phyloP scores from a whole-genome alignment of 345 rosid genomes.

The Eucalyptus curtisii region DNA sequence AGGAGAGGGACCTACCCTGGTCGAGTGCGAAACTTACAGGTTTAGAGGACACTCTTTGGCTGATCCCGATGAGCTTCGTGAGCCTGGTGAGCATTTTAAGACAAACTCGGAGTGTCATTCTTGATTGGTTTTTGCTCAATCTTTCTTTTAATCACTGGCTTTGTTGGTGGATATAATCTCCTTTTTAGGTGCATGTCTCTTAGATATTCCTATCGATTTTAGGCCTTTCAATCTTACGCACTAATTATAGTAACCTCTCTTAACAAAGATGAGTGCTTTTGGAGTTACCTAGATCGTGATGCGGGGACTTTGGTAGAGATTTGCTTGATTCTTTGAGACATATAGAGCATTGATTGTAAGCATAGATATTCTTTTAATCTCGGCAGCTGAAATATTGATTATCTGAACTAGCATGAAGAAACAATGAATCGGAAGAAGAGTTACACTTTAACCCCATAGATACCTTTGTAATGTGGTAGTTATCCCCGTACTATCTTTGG shows the following conservation, averaged over 20 bases:
- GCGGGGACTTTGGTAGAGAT: neutral
- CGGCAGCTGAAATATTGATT: neutral
- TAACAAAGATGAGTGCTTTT: neutral
- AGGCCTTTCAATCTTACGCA: neutral
- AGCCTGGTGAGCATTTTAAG: conserved; percentile 26
- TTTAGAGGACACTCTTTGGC: conserved; percentile 64
- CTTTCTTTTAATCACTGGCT: neutral
- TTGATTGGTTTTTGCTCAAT: neutral
- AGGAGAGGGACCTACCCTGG: conserved; percentile 59
- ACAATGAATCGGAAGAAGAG: neutral
- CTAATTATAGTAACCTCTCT: neutral
- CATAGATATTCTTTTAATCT: neutral
- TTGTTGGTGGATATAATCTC: neutral
- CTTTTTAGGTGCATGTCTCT: neutral
- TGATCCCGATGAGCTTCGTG: conserved; percentile 65
- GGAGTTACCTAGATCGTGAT: neutral
- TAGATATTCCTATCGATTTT: neutral
- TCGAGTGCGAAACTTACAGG: conserved; percentile 55
- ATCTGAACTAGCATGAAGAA: neutral
- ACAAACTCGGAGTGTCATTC: neutral
- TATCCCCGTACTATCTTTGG: neutral
- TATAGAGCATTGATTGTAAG: neutral
- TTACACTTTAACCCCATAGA: neutral
- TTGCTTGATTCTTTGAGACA: neutral
- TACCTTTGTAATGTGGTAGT: neutral